A percentile compares a stretch with the other conserved stretches of the same genome.
These are phyloP conservation scores for Arctostaphylos glauca DNA, from an alignment of 148 eudicot genomes.

Conservation along the genomic window DNA sequence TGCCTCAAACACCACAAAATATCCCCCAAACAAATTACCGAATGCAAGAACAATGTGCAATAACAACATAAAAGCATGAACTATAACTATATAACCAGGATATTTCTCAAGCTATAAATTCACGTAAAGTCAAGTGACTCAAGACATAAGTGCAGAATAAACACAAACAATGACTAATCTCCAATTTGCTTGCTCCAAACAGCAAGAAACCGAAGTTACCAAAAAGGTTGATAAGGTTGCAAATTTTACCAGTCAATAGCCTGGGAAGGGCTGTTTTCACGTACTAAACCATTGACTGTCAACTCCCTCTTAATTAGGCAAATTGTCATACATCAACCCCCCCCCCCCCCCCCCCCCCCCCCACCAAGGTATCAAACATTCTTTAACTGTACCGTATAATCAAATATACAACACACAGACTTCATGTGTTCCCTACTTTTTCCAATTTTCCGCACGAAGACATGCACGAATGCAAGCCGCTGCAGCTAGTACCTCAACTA, in stretches of 20 bases:
- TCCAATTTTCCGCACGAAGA: too few species aligned
- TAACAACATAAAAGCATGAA: neutral
- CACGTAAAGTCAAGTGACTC: neutral
- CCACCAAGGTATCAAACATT: neutral
- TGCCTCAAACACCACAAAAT: neutral
- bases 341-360: neutral
- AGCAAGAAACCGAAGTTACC: neutral
- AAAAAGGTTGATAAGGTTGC: neutral
- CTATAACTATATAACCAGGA: neutral
- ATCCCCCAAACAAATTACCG: neutral
- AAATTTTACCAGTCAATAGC: neutral
- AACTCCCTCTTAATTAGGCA: too few species aligned
- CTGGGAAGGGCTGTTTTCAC: neutral
- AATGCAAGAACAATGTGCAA: neutral
- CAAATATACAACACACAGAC: neutral
- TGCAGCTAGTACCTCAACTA: neutral
- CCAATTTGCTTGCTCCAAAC: neutral
- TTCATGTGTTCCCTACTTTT: neutral
- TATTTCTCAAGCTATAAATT: neutral
- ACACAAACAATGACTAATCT: neutral
- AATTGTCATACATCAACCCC: neutral
- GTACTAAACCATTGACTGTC: too few species aligned
- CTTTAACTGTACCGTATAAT: neutral
- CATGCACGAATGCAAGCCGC: too few species aligned
- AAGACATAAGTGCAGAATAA: neutral